phyloP scores from a whole-genome alignment of 371 early-diverging fungal genomes.

The Dinochytrium kinnereticum region DNA sequence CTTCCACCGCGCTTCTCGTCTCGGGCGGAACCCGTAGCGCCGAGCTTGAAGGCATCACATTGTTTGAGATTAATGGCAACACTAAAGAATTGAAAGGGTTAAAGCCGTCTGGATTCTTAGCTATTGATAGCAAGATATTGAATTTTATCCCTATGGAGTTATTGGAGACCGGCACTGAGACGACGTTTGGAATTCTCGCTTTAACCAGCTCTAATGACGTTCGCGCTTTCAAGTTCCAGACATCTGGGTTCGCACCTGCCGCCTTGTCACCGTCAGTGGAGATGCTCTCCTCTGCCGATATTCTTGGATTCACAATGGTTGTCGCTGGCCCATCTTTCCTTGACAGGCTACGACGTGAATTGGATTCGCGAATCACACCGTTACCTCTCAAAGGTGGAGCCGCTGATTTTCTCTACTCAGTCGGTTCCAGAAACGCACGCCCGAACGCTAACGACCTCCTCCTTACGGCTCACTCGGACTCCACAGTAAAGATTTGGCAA shows the following conservation, averaged over 20 bases:
- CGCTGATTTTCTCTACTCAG: not conserved
- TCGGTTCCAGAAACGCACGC: not conserved
- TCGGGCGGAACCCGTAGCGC: slow-evolving; percentile 1
- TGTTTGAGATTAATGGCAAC: not conserved
- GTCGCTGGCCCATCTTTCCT: not conserved
- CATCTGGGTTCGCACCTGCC: not conserved
- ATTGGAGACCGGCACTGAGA: not conserved
- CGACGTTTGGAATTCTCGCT: not conserved
- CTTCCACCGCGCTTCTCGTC: not conserved
- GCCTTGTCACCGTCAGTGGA: not conserved
- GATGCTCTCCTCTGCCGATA: slow-evolving; percentile 8
- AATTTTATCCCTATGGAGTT: not conserved
- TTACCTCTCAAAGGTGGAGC: not conserved
- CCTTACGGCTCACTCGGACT: slow-evolving; percentile 9
- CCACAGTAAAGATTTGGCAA: slow-evolving; percentile 9
- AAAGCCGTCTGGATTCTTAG: not conserved
- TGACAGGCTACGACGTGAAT: not conserved
- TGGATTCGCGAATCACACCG: not conserved
- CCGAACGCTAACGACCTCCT: not conserved
- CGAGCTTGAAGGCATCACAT: not conserved
- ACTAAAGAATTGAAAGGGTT: slow-evolving; percentile 3
- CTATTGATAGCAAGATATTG: slow-evolving; percentile 1
- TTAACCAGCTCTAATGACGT: not conserved
- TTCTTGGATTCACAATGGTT: not conserved
- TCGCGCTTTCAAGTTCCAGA: not conserved